Evolutionary conservation across 2,329 filamentous ascomycete genomes (phyloP).

Genomic region (Exophiala xenobiotica): DNA sequence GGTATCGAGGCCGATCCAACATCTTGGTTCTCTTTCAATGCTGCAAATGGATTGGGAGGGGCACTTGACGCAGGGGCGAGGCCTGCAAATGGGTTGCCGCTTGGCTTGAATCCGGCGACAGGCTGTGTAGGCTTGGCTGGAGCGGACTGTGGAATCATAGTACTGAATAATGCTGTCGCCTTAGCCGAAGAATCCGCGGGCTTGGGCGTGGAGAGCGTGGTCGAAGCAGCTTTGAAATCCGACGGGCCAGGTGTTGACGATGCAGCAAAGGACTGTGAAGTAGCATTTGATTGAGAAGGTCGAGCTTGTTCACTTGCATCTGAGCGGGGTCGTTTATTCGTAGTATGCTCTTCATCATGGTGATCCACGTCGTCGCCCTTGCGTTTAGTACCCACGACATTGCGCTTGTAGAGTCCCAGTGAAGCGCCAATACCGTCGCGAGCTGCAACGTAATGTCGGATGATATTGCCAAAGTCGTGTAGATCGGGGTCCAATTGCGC

Average conservation of each 20-base stretch:
- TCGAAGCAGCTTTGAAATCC: background rate
- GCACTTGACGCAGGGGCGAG: background rate
- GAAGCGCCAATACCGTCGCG: constrained; percentile 41
- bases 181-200: constrained; percentile 1
- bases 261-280: background rate
- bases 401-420: constrained; percentile 30
- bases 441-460: constrained; percentile 40
- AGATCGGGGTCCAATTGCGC: constrained; percentile 34
- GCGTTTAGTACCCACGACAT: constrained; percentile 32
- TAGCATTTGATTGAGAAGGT: background rate
- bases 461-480: constrained; percentile 38
- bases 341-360: constrained; percentile 16
- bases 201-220: background rate
- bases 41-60: constrained; percentile 15
- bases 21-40: background rate
- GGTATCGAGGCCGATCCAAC: background rate
- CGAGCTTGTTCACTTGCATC: constrained; percentile 1
- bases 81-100: constrained; percentile 2
- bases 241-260: background rate
- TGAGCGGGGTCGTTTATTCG: constrained; percentile 31
- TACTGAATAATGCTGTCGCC: constrained; percentile 5
- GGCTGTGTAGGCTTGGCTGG: background rate
- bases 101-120: constrained; percentile 5
- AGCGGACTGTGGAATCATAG: constrained; percentile 5
- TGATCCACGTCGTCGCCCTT: constrained; percentile 31